These are phyloP conservation scores for Exophiala phaeomuriformis DNA, from an alignment of 2,329 filamentous ascomycete genomes.

Conservation along the genomic window DNA sequence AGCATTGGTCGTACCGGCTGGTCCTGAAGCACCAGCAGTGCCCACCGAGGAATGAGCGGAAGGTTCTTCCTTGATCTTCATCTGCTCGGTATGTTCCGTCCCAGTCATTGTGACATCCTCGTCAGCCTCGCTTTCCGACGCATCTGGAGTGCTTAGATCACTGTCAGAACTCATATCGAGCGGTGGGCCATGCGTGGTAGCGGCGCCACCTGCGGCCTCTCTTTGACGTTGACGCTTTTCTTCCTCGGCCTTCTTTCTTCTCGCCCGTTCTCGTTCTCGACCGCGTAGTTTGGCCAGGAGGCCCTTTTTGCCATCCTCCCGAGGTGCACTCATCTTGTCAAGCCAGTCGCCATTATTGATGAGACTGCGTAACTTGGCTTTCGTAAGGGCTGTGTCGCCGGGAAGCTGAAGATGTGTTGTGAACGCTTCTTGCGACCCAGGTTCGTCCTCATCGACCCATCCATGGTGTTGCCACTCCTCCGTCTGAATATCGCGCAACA, in stretches of 20 bases:
- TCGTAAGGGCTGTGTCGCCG: conserved; percentile 36
- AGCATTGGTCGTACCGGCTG: not conserved
- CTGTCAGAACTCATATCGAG: conserved; percentile 21
- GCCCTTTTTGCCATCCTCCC: conserved; percentile 32
- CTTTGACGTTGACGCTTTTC: conserved; percentile 22
- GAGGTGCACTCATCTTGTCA: conserved; percentile 54
- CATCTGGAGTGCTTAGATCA: conserved; percentile 20
- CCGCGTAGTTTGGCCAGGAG: conserved; percentile 25
- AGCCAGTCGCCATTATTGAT: conserved; percentile 55
- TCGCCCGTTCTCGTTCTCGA: conserved; percentile 25
- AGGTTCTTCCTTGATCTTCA: conserved; percentile 17
- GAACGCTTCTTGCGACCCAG: conserved; percentile 54
- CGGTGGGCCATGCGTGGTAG: conserved; percentile 1
- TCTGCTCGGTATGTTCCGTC: not conserved
- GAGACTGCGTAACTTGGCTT: conserved; percentile 46
- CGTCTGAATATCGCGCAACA: conserved; percentile 68
- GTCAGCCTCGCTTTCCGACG: conserved; percentile 17
- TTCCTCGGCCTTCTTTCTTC: conserved; percentile 26
- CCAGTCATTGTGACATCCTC: conserved; percentile 7
- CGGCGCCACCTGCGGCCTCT: conserved; percentile 5
- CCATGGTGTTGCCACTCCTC: conserved; percentile 74
- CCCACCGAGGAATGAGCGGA: not conserved
- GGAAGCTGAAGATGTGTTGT: conserved; percentile 61
- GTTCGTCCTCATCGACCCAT: conserved; percentile 71
- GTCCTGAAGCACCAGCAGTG: not conserved